Percentiles rank a stretch among this genome's conserved stretches.
phyloP scores from a whole-genome alignment of 2,329 filamentous ascomycete genomes.

The Lachnum nothofagi region DNA sequence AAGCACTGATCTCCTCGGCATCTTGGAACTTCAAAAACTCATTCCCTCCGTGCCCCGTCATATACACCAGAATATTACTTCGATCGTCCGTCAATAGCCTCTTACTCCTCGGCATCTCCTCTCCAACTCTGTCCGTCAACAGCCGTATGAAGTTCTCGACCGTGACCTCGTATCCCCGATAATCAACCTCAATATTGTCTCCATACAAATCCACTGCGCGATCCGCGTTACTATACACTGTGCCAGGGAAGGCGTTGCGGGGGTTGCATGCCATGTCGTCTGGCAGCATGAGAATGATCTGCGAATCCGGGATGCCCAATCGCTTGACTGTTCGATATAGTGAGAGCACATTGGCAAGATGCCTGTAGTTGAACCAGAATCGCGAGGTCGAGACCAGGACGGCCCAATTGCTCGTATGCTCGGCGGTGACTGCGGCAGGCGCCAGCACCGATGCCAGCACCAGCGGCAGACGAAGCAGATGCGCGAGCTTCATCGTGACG shows the following conservation, averaged over 20 bases:
- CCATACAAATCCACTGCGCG: constrained; percentile 93
- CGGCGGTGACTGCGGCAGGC: constrained; percentile 42
- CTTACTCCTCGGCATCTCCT: constrained; percentile 93
- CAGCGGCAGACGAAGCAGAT: constrained; percentile 37
- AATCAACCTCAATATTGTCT: constrained; percentile 98
- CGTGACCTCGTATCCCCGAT: constrained; percentile 95
- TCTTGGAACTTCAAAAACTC: constrained; percentile 99
- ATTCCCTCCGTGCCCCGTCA: constrained; percentile 97
- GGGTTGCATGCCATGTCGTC: constrained; percentile 99
- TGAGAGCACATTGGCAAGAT: constrained; percentile 94
- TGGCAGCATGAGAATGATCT: constrained; percentile 99
- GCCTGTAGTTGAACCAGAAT: constrained; percentile 99
- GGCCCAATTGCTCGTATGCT: constrained; percentile 98
- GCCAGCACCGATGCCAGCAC: constrained; percentile 46
- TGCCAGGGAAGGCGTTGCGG: constrained; percentile 93
- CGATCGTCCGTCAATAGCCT: constrained; percentile 88
- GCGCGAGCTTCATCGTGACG: constrained; percentile 47
- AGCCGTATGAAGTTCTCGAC: constrained; percentile 98
- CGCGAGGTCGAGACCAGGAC: constrained; percentile 97
- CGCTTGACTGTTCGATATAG: constrained; percentile 98
- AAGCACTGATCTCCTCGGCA: constrained; percentile 92
- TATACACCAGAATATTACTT: constrained; percentile 96
- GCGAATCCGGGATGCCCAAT: constrained; percentile 92
- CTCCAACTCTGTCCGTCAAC: constrained; percentile 86
- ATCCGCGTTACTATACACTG: constrained; percentile 97